Conservation (phyloP, 2,329 filamentous ascomycete species). For the Pestalotiopsis sp. region DNA sequence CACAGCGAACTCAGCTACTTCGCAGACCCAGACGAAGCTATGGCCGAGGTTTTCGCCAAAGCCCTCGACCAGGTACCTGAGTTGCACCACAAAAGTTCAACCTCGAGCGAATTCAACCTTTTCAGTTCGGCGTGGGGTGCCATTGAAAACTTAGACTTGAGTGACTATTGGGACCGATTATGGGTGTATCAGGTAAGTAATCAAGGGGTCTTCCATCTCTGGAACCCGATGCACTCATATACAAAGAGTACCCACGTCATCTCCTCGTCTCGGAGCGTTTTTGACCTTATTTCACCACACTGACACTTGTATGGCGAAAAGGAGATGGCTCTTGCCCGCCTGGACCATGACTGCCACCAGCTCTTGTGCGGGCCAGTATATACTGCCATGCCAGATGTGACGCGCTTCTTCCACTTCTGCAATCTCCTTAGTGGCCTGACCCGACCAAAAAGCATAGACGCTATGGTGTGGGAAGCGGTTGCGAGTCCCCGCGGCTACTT, state of each 20-base stretch:
- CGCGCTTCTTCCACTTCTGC: background rate
- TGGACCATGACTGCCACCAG: background rate
- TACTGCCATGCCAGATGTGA: background rate
- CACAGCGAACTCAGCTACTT: background rate
- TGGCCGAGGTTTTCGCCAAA: background rate
- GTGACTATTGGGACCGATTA: background rate
- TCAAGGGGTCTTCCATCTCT: background rate
- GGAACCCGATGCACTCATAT: too few species aligned
- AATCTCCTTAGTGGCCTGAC: background rate
- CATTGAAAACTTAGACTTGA: fast-evolving
- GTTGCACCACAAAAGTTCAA: background rate
- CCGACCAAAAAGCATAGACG: background rate
- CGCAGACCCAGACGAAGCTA: background rate
- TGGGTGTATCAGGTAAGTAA: background rate
- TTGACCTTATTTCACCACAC: background rate
- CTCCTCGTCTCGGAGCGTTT: background rate
- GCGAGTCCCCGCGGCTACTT: too few species aligned
- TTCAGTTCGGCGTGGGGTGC: background rate
- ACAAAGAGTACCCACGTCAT: too few species aligned
- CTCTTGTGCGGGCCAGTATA: background rate
- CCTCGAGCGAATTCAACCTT: fast-evolving
- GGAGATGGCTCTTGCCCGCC: background rate
- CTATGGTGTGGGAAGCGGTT: too few species aligned
- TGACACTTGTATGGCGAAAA: background rate
- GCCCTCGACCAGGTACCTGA: background rate